A percentile compares a stretch with the other conserved stretches of the same genome.
These are phyloP conservation scores for Fusarium duplospermum DNA, from an alignment of 2,329 filamentous ascomycete genomes.

Conservation along the genomic window DNA sequence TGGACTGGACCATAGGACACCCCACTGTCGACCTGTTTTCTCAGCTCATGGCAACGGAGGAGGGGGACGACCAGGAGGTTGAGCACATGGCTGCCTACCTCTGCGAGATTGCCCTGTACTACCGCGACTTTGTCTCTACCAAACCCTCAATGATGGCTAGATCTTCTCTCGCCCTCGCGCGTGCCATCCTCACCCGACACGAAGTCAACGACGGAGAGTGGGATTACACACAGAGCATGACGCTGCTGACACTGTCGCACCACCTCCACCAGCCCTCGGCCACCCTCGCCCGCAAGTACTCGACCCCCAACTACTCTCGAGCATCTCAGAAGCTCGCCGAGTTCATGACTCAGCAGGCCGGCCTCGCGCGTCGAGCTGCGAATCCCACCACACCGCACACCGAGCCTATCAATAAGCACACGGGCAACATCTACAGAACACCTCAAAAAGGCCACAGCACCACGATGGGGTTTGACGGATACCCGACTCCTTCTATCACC, in stretches of 20 bases:
- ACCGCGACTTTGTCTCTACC: conserved; percentile 95
- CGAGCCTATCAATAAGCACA: conserved; percentile 63
- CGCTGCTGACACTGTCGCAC: conserved; percentile 69
- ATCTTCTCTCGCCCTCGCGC: conserved; percentile 84
- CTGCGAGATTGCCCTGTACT: conserved; percentile 93
- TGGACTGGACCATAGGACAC: conserved; percentile 96
- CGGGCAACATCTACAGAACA: conserved; percentile 75
- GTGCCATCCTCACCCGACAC: conserved; percentile 84
- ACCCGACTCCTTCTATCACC: conserved; percentile 87
- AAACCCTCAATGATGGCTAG: conserved; percentile 91
- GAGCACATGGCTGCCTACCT: conserved; percentile 97
- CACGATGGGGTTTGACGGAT: conserved; percentile 75
- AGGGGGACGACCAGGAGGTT: conserved; percentile 82
- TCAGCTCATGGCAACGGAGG: conserved; percentile 86
- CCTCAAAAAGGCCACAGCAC: conserved; percentile 80
- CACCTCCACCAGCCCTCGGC: conserved; percentile 69
- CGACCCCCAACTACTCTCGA: conserved; percentile 62
- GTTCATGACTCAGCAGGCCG: conserved; percentile 70
- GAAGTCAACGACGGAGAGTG: conserved; percentile 82
- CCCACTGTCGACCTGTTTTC: conserved; percentile 96
- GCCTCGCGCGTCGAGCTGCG: conserved; percentile 61
- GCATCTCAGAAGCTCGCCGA: conserved; percentile 68
- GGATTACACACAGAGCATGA: conserved; percentile 78
- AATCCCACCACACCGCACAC: conserved; percentile 71
- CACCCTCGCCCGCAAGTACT: conserved; percentile 70